Evolutionary conservation across 768 basidiomycete genomes (phyloP), one percentile per base, ranked within the genome.

Genomic region (Neoboletus subvelutipes): DNA sequence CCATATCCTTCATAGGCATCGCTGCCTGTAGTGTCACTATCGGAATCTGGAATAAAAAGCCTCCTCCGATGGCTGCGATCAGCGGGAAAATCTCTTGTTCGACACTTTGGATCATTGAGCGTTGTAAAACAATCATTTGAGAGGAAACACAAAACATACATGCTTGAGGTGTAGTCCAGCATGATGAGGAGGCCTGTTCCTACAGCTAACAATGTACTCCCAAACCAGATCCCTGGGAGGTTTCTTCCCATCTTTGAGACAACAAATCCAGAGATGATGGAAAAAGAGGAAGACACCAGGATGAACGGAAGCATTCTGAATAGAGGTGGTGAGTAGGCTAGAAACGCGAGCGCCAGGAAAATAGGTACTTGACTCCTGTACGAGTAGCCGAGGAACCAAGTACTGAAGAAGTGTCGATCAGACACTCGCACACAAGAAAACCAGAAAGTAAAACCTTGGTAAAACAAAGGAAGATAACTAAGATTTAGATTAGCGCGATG

Each of bases 1-100:
- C 90, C 89, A 93, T 92, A 60, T 92, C 89, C 58, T 84, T 85
- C 26, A 87, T 66, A 2, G 92, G 92, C 90, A 94, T 94, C 0
- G 90, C 85, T 15, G 90, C 88, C 71, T 94, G 92, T n/a, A 93
- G 71, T 11, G 79, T 87, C 56, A 91, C 87, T 15, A 91, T 72
- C 1, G 88, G 89, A 1, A 72, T 67, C 76, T 84, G 82, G 77
- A 87, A 87, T 41, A 91, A 70, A 60, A 77, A 79, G 0, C 88
- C 89, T 15, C 82, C 66, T 0, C 89, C 88, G 15, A 85, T 40
- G 6, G 86, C 81, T 13, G 87, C 78, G 29, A 92, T 68, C n/a
- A 92, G 70, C 4, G 86, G 85, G 62, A 78, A 88, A 4, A 91
- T 45, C 11, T 80, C 81, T 68, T 88, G 82, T 64, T 79, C 73